Base-by-base conservation (phyloP, 2,329 filamentous ascomycete genomes). In the Aspergillus ibericus region DNA sequence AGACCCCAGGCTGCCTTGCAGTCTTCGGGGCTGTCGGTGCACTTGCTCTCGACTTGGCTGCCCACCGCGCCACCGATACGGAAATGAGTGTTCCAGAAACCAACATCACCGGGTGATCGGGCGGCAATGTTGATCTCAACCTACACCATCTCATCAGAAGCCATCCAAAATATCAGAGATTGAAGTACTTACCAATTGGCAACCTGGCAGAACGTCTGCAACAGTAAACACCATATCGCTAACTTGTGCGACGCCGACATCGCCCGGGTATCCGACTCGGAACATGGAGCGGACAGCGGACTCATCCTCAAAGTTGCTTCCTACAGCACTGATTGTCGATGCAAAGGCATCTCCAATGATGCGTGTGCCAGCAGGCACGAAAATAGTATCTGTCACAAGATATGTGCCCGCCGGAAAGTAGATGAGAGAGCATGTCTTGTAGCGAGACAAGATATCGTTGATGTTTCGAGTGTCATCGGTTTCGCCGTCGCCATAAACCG, bases 401-500 rank as follows among this genome's bases (percentile, higher is more conserved):
- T 83, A 87, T 8, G 82, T 74, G 34, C 85, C 84, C 53, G 80
- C 78, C 65, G 85, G 83, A 59, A 87, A 77, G 71, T 81, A 86
- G 5, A 85, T 73, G 42, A 87, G 72, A 62, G 82, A 80, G 49
- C 78, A 78, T 15, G 73, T 68, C 5, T 77, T 76, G 9, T 70
- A 66, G 9, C 68, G 53, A 5, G 68, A 59, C 15, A 76, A 53
- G 40, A 75, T 72, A 3, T 62, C 60, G 50, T 76, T 76, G 55
- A 77, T 72, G 42, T 72, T 74, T 4, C 63, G 59, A 7, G 74
- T 72, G 55, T 79, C 77, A 42, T 78, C 74, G 1, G 69, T 71
- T 6, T 55, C 56, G 44, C 77, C 76, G 59, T 82, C 80, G 32
- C 80, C 78, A 8, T 75, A 71, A 4, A 81, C 78, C 0, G 68